phyloP scores from a whole-genome alignment of 192 early-diverging fungal genomes.

The Coemansia sp. region DNA sequence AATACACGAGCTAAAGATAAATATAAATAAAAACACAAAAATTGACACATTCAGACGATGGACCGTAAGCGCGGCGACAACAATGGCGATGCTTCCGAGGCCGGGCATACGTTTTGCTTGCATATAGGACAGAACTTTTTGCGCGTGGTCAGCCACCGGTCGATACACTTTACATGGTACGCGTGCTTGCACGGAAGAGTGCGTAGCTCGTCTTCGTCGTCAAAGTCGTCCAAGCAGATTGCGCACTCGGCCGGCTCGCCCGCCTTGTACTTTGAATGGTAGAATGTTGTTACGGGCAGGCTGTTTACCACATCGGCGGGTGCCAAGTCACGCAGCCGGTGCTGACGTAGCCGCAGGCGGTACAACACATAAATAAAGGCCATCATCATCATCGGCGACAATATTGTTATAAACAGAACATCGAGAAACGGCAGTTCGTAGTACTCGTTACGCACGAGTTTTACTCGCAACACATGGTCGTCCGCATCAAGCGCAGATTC shows the following conservation, averaged over 20 bases:
- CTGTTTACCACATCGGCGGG: constrained; percentile 71
- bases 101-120: constrained; percentile 60
- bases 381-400: constrained; percentile 81
- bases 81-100: constrained; percentile 38
- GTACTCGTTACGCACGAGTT: constrained; percentile 54
- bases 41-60: constrained; percentile 25
- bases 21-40: constrained; percentile 1
- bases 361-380: constrained; percentile 72
- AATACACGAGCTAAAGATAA: background rate
- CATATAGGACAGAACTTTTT: constrained; percentile 83
- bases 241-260: constrained; percentile 82
- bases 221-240: constrained; percentile 93
- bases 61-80: constrained; percentile 42
- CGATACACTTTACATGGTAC: constrained; percentile 87
- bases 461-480: constrained; percentile 24
- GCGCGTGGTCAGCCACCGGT: constrained; percentile 85
- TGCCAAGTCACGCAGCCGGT: constrained; percentile 72
- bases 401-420: constrained; percentile 75
- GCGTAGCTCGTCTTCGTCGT: constrained; percentile 73
- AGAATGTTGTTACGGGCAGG: constrained; percentile 72
- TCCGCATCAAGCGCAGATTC: constrained; percentile 23
- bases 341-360: constrained; percentile 70
- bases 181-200: constrained; percentile 85
- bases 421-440: constrained; percentile 71
- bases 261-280: constrained; percentile 60